A percentile compares a stretch with the other conserved stretches of the same genome.
Evolutionary conservation across 1,139 yeast species (phyloP).

Genomic region (Tardiomyces blankii): DNA sequence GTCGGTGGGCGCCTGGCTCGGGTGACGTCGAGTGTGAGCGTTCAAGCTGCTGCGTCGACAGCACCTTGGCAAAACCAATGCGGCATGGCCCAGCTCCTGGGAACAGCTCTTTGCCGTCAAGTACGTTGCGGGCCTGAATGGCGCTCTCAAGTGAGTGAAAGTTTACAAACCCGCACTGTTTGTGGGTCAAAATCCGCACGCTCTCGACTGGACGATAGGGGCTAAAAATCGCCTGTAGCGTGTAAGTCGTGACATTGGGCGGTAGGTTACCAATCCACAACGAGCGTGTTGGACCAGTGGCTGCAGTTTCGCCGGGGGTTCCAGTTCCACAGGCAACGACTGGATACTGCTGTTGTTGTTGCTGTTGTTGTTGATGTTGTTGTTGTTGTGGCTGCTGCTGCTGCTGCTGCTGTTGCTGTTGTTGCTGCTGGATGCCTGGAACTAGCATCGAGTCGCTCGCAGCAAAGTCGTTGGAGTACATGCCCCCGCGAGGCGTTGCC

Average conservation of each 20-base stretch:
- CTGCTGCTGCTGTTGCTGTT: conserved; percentile 1
- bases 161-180: conserved; percentile 59
- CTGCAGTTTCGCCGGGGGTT: conserved; percentile 2
- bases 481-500: conserved; percentile 2
- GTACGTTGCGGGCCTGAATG: conserved; percentile 59
- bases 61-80: conserved; percentile 31
- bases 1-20: background rate
- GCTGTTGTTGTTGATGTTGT: conserved; percentile 1
- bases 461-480: conserved; percentile 10
- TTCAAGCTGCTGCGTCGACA: background rate
- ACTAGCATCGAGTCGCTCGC: background rate
- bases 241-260: conserved; percentile 33
- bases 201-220: conserved; percentile 45
- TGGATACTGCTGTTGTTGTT: conserved; percentile 4
- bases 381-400: conserved; percentile 4
- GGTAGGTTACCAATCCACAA: conserved; percentile 74
- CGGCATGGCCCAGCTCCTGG: conserved; percentile 45
- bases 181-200: conserved; percentile 45
- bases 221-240: conserved; percentile 35
- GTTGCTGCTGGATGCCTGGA: conserved; percentile 1
- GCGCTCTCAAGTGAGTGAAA: conserved; percentile 66
- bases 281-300: conserved; percentile 53
- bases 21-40: background rate
- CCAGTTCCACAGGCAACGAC: background rate
- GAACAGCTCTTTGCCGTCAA: conserved; percentile 72